Conservation (phyloP, 2,329 filamentous ascomycete species). For the Arthrinium puccinioides region DNA sequence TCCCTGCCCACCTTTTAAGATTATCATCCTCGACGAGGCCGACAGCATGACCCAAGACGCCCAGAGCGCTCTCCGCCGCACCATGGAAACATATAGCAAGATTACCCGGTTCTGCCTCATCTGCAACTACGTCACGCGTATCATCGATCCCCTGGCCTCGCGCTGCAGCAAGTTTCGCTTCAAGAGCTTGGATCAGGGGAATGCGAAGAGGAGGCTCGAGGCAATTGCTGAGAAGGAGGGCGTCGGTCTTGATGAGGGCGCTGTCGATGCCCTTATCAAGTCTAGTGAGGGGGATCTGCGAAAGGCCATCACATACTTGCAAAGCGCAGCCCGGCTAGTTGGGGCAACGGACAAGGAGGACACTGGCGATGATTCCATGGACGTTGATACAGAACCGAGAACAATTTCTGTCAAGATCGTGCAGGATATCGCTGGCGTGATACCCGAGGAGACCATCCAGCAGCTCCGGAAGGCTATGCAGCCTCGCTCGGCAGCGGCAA, state of each 20-base stretch:
- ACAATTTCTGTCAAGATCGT: constrained; percentile 70
- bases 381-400: constrained; percentile 54
- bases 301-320: constrained; percentile 92
- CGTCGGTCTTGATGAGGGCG: constrained; percentile 69
- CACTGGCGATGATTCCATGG: constrained; percentile 36
- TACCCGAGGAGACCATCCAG: constrained; percentile 69
- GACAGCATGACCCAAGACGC: constrained; percentile 99
- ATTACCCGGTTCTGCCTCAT: constrained; percentile 97
- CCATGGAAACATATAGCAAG: constrained; percentile 96
- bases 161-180: constrained; percentile 96
- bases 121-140: constrained; percentile 97
- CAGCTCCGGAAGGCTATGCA: constrained; percentile 68
- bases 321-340: constrained; percentile 85
- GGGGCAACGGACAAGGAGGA: constrained; percentile 52
- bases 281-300: constrained; percentile 91
- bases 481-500: constrained; percentile 53
- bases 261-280: constrained; percentile 73
- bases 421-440: constrained; percentile 93
- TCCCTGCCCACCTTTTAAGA: constrained; percentile 96
- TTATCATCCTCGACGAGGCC: constrained; percentile 96
- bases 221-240: constrained; percentile 77
- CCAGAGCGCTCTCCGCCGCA: constrained; percentile 82
- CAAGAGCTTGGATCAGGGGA: constrained; percentile 86
- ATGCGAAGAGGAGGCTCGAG: constrained; percentile 70
- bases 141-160: constrained; percentile 91